Evolutionary conservation across 805 yeast genomes (phyloP), one percentile per base, ranked within the genome.

Genomic region (Nakazawaea ishiwadae): DNA sequence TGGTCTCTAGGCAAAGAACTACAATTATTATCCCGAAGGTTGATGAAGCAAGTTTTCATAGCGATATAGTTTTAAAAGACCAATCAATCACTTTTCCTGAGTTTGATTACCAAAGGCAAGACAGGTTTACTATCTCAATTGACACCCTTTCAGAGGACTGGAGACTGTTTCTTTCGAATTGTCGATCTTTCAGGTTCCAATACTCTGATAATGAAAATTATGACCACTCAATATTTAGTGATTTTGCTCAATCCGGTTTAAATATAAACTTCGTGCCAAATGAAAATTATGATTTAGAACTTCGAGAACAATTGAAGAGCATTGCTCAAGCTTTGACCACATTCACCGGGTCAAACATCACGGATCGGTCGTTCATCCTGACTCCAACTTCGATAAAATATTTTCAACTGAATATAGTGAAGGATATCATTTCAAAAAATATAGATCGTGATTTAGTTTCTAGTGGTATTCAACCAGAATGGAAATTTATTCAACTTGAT

Each of bases 201-300:
- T 31, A 11, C 29, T 19, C 41, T 8, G 14, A 26, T 4, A 11
- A 15, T 20, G 31, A 26, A 12, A 9, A 14, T 10, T 42, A 27
- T 21, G 42, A 42, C 19, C 35, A 28, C 17, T 42, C 45, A 5
- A 30, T 42, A 4, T 37, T 42, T 24, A 42, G 45, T 3, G 35
- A 37, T 28, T 33, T 19, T 16, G 15, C 24, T 8, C 38, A 33
- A 24, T 11, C 29, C 8, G 45, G 45, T 4, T 18, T 42, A n/a
- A 37, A 14, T 29, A 11, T 42, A 31, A 37, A 37, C 14, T 21
- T 33, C 14, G 31, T 30, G 5, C 42, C 42, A 5, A 20, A 14
- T 3, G 27, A 24, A n/a, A 24, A 24, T 24, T n/a, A 5, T 24
- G 27, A 10, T n/a, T n/a, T 10, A 24, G 5, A 24, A 24, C 27